Percentiles rank a stretch among this genome's conserved stretches.
phyloP scores from a whole-genome alignment of 345 rosid species.

The Eucalyptus brandiana region DNA sequence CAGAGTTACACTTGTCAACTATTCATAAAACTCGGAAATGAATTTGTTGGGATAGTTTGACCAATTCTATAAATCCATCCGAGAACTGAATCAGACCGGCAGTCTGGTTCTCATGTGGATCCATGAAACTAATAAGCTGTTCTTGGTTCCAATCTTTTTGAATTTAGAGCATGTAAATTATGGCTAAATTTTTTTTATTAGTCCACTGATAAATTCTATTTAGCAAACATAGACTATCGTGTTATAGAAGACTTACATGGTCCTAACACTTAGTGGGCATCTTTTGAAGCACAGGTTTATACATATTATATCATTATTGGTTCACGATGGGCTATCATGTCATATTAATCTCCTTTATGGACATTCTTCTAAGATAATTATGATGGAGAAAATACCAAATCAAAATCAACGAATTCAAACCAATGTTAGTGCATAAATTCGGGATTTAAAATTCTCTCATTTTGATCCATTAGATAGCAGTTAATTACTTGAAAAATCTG shows the following conservation, averaged over 20 bases:
- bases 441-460: background rate
- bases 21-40: background rate
- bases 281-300: background rate
- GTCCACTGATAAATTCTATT: background rate
- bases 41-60: background rate
- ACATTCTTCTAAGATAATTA: background rate
- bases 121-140: no score
- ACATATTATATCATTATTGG: background rate
- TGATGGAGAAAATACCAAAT: background rate
- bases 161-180: background rate
- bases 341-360: background rate
- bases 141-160: no score
- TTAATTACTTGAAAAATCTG: background rate
- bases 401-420: background rate
- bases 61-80: no score
- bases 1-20: no score
- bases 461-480: background rate
- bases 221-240: background rate
- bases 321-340: background rate
- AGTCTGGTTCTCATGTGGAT: rapidly evolving
- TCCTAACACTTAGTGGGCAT: background rate
- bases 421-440: background rate
- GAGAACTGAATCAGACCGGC: rapidly evolving
- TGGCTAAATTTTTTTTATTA: background rate
- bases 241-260: background rate